Percentiles rank a stretch among this genome's conserved stretches.
phyloP scores from a whole-genome alignment of 768 basidiomycete species.

The Pleurotus ostreatus region DNA sequence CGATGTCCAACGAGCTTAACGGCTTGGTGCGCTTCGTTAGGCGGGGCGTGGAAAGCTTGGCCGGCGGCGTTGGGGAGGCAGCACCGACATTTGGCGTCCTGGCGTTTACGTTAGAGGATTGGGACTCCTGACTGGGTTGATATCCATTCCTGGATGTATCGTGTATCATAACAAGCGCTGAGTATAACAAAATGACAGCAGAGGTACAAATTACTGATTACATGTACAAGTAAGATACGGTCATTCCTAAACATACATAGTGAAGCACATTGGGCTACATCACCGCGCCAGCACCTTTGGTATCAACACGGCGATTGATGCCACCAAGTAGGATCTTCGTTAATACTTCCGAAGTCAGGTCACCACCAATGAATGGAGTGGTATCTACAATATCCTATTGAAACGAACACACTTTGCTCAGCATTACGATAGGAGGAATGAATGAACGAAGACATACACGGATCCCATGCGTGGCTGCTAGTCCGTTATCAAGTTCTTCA shows the following conservation, averaged over 20 bases:
- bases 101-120: constrained; percentile 76
- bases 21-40: constrained; percentile 66
- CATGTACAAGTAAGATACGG: neutral
- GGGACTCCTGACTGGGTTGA: constrained; percentile 49
- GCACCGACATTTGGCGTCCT: constrained; percentile 65
- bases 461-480: constrained; percentile 36
- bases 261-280: neutral
- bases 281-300: constrained; percentile 10
- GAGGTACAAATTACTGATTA: neutral
- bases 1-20: constrained; percentile 66
- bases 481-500: constrained; percentile 53
- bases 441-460: constrained; percentile 31
- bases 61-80: constrained; percentile 54
- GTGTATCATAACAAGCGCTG: neutral
- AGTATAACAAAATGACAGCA: neutral
- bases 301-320: constrained; percentile 44
- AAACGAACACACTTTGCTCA: neutral
- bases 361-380: constrained; percentile 43
- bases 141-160: neutral
- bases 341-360: constrained; percentile 42
- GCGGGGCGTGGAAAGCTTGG: constrained; percentile 66
- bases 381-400: constrained; percentile 69
- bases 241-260: no score
- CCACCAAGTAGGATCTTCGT: constrained; percentile 66
- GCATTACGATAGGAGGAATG: neutral